Evolutionary conservation across 1,139 yeast genomes (phyloP), one percentile per base, ranked within the genome.

Genomic region (Geotrichum cucujoidarum): DNA sequence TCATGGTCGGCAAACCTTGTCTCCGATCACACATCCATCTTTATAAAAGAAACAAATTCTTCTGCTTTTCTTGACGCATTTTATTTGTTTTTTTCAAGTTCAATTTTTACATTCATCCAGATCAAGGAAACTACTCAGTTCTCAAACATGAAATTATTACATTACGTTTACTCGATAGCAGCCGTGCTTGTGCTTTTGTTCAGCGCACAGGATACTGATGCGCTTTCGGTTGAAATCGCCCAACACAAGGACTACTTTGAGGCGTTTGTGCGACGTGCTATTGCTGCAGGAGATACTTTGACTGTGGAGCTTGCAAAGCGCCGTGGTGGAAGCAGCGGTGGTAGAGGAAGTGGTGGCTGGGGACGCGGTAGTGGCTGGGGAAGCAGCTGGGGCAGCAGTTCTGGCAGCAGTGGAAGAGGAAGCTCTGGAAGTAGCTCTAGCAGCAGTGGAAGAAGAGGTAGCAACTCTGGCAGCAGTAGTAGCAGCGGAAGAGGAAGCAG

Each of bases 401-500:
- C 22, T 24, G 16, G 35, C n/a, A 17, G 45, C 17, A 11, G 35
- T n/a, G 38, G 51, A 4, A 29, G 40, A 10, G 37, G 48, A 25
- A 20, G 36, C 22, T 17, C 21, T 11, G n/a, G n/a, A n/a, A n/a
- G n/a, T n/a, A 33, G 49, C 36, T 17, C 42, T 16, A 48, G 54
- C 21, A 45, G 54, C 10, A 46, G 57, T n/a, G 42, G 45, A 24
- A 38, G 50, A 17, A 40, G 49, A 20, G 49, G 50, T 20, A 42
- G 53, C 13, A 34, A 49, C 6, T 32, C 45, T 29, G 20, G 49
- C 30, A 21, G 43, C 32, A 27, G 46, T 8, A 32, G 51, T 18
- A 39, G 40, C 37, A 24, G 50, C 22, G 40, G 49, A 20, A 46
- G 50, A 18, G 45, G 53, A 5, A 34, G 50, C 5, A 30, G 47